Evolutionary conservation across 768 basidiomycete genomes (phyloP), one percentile per base, ranked within the genome.

Genomic region (Tylopilus rubrobrunneus): DNA sequence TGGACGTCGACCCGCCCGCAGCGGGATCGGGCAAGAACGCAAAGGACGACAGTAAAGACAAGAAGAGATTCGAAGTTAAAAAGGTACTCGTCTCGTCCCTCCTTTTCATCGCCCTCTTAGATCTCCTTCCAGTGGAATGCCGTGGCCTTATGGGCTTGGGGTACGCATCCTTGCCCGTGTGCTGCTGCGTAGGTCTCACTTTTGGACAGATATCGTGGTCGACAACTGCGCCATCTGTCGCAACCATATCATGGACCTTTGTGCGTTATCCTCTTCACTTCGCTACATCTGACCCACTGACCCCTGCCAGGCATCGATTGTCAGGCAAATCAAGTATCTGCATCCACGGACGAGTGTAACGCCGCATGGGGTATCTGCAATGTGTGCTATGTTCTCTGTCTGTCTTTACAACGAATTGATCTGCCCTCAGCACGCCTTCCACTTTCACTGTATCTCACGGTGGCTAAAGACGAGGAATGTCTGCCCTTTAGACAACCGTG

Each of bases 161-260:
- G 94, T 95, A 58, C 53, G 80, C 58, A 45, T 45, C 23, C 40
- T 50, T 37, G 33, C 40, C 27, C 21, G 36, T 44, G 21, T 21
- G 41, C 15, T 15, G 17, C 42, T 40, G 37, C 45, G 40, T 47
- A 55, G 52, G 31, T 51, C 39, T 67, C 39, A 66, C 57, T 21
- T 49, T 34, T 1, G 9, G 48, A 43, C 57, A 96, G 95, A 98
- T 70, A 98, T 98, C 66, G 94, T 97, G 56, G 96, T 98, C 53
- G 96, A 98, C 74, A 99, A 98, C 74, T 98, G 97, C 65, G 97
- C 97, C 48, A 99, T 99, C 76, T 99, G 97, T 80, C 85, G 94
- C 72, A 98, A 98, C 71, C 96, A 99, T 68, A 98, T 99, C 76
- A 99, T 99, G 97, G 97, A 99, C 72, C 87, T 98, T 43, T 99